Evolutionary conservation across 441 rosid genomes (phyloP).

Genomic region (Adansonia grandidieri): DNA sequence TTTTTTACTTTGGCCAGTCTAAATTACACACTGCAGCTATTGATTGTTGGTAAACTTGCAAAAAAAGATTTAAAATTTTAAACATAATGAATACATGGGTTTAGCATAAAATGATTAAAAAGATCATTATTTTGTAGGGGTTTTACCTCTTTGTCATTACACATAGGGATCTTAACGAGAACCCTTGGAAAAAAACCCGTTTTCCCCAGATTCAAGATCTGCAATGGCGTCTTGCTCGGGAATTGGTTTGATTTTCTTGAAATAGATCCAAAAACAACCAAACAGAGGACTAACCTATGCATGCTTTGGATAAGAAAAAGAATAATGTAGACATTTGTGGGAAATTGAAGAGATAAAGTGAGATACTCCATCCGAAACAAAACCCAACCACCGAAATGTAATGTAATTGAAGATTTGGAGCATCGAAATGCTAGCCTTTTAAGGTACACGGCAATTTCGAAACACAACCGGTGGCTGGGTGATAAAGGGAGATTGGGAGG

Average conservation of each 20-base stretch:
- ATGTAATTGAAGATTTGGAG: constrained; percentile 60
- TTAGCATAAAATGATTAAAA: not conserved
- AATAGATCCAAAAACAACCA: constrained; percentile 88
- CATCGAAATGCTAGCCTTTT: constrained; percentile 86
- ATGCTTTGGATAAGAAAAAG: constrained; percentile 83
- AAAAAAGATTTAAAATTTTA: not conserved
- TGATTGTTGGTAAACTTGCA: constrained; percentile 89
- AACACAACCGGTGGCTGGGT: constrained; percentile 33
- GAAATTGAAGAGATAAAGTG: constrained; percentile 86
- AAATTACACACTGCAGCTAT: constrained; percentile 86
- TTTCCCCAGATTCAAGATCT: constrained; percentile 71
- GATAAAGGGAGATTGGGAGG: too few species aligned
- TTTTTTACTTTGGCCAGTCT: constrained; percentile 87
- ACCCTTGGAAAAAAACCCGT: constrained; percentile 74
- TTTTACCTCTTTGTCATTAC: constrained; percentile 88
- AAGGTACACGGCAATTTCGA: constrained; percentile 74
- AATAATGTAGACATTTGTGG: constrained; percentile 76
- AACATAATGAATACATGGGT: not conserved
- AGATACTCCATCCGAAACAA: constrained; percentile 74
- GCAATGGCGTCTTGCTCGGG: constrained; percentile 44
- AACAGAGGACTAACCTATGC: constrained; percentile 74
- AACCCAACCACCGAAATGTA: constrained; percentile 68
- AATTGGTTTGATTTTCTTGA: constrained; percentile 71
- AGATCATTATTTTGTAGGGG: not conserved
- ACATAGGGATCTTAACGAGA: constrained; percentile 95